Evolutionary conservation across 345 rosid genomes (phyloP).

Genomic region (Noccaea bulbosa): DNA sequence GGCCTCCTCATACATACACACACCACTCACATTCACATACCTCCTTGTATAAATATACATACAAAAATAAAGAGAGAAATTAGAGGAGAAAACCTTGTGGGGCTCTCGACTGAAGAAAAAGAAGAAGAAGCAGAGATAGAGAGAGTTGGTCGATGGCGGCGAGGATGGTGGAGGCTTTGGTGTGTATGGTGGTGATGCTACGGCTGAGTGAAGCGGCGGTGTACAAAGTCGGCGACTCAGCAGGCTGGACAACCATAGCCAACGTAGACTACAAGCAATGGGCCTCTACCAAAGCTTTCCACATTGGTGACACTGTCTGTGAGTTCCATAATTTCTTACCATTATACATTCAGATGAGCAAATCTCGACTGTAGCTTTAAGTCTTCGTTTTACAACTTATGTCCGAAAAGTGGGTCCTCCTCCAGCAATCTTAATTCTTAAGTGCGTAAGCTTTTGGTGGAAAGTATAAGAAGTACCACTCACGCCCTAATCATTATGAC

Average conservation of each 20-base stretch:
- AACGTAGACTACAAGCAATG: conserved; percentile 82
- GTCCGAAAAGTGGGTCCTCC: conserved; percentile 16
- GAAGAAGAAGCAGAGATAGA: conserved; percentile 1
- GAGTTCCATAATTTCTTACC: conserved; percentile 39
- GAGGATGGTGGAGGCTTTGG: conserved; percentile 25
- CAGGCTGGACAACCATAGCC: conserved; percentile 95
- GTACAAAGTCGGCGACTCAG: conserved; percentile 85
- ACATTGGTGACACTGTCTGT: conserved; percentile 75
- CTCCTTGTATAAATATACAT: conserved; percentile 14
- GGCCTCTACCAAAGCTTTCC: conserved; percentile 77
- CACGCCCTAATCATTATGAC: conserved; percentile 27
- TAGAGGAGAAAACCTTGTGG: conserved; percentile 13
- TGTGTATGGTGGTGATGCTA: conserved; percentile 27
- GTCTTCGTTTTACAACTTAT: background rate
- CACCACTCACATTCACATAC: conserved; percentile 25
- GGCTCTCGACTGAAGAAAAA: conserved; percentile 6
- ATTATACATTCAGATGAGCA: background rate
- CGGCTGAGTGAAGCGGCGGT: conserved; percentile 53
- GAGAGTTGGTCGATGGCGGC: conserved; percentile 19
- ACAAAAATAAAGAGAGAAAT: background rate
- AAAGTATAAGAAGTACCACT: conserved; percentile 30
- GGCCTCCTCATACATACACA: conserved; percentile 29
- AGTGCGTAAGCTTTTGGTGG: conserved; percentile 23
- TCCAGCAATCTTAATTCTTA: conserved; percentile 6
- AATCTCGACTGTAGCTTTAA: conserved; percentile 3